Conservation (phyloP, 352 stramenopile genomes). For the Globisporangium middletonii region DNA sequence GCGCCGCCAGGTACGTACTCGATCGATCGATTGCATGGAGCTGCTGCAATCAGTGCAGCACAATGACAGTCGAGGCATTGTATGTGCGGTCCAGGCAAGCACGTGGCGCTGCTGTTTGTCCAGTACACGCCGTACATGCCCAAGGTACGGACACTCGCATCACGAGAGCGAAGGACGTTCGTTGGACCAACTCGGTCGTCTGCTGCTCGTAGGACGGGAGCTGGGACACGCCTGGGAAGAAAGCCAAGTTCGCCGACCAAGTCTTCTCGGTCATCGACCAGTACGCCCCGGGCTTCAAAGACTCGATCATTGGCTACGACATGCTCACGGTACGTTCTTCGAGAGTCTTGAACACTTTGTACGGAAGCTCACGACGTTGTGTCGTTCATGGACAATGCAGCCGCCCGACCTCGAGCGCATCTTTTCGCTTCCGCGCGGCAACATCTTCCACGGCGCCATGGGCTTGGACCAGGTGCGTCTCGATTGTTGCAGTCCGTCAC, state of each 20-base stretch:
- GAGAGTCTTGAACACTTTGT: too few species aligned
- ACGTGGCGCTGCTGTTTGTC: constrained; percentile 88
- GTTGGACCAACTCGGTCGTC: not conserved
- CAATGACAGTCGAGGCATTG: not conserved
- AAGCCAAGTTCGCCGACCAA: constrained; percentile 72
- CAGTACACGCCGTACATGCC: constrained; percentile 89
- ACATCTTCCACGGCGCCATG: constrained; percentile 90
- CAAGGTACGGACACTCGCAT: constrained; percentile 27
- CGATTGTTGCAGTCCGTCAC: not conserved
- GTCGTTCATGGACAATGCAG: constrained; percentile 14
- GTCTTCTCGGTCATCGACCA: constrained; percentile 86
- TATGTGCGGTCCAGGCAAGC: constrained; percentile 43
- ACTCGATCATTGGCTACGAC: constrained; percentile 80
- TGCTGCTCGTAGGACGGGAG: constrained; percentile 46
- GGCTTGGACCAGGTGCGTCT: constrained; percentile 71
- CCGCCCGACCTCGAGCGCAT: constrained; percentile 83
- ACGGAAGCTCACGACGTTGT: too few species aligned
- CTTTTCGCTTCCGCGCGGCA: constrained; percentile 83
- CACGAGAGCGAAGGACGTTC: not conserved
- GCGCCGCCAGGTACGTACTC: constrained; percentile 45
- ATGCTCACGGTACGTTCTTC: constrained; percentile 60
- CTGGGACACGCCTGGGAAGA: constrained; percentile 69
- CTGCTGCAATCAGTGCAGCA: not conserved
- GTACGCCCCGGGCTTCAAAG: constrained; percentile 81
- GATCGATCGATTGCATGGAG: not conserved